These are phyloP conservation scores for Diutina pseudorugosa DNA, from an alignment of 1,139 yeast species.

Conservation along the genomic window DNA sequence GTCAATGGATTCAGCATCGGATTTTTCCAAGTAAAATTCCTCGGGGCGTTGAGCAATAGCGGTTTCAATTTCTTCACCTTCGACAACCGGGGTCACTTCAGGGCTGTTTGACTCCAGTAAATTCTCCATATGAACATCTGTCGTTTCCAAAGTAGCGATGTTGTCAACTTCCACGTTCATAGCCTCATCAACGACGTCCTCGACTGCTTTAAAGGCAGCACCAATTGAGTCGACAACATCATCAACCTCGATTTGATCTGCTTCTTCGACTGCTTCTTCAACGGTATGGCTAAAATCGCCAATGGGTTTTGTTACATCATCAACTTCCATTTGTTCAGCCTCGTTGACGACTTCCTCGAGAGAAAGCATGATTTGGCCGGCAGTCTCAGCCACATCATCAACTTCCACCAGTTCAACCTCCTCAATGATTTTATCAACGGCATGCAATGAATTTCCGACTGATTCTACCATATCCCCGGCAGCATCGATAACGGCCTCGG, in stretches of 20 bases:
- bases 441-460: neutral
- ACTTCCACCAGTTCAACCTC: neutral
- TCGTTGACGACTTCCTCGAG: neutral
- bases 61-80: neutral
- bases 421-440: neutral
- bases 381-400: neutral
- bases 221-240: neutral
- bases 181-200: neutral
- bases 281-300: neutral
- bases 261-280: neutral
- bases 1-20: neutral
- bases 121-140: neutral
- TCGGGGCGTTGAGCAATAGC: neutral
- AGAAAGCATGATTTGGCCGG: neutral
- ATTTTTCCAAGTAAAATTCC: neutral
- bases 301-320: neutral
- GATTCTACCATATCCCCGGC: neutral
- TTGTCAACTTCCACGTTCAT: neutral
- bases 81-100: neutral
- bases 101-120: neutral
- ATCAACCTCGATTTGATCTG: neutral
- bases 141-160: neutral
- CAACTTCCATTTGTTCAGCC: neutral
- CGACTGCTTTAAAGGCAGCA: neutral
- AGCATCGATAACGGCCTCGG: neutral